Evolutionary conservation across 2,329 filamentous ascomycete species (phyloP).

Genomic region (Botrytis aclada): DNA sequence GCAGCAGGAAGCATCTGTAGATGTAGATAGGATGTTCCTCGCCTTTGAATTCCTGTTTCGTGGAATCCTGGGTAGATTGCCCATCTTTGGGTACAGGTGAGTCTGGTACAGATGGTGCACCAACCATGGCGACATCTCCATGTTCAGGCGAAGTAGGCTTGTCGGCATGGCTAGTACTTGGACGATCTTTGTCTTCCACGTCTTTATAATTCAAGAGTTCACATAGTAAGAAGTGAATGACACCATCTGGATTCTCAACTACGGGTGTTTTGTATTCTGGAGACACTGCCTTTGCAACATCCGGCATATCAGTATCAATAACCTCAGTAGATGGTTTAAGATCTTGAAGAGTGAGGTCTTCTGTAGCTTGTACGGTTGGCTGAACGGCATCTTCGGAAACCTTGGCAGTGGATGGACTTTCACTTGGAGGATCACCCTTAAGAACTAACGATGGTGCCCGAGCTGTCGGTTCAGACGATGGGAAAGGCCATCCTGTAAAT

Average conservation of each 20-base stretch:
- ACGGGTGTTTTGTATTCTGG: slow-evolving; percentile 75
- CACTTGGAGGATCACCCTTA: slow-evolving; percentile 26
- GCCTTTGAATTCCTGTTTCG: slow-evolving; percentile 79
- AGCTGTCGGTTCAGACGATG: slow-evolving; percentile 37
- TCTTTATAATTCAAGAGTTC: slow-evolving; percentile 90
- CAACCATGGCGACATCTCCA: slow-evolving; percentile 32
- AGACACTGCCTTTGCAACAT: slow-evolving; percentile 57
- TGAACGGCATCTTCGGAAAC: slow-evolving; percentile 34
- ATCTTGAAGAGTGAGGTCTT: slow-evolving; percentile 42
- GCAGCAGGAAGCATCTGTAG: slow-evolving; percentile 91
- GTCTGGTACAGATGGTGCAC: slow-evolving; percentile 38
- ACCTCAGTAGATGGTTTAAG: slow-evolving; percentile 60
- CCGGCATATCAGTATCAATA: slow-evolving; percentile 58
- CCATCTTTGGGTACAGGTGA: slow-evolving; percentile 28
- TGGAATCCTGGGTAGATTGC: slow-evolving; percentile 50
- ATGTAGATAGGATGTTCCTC: slow-evolving; percentile 95
- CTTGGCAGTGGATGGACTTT: slow-evolving; percentile 23
- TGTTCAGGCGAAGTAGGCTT: slow-evolving; percentile 23
- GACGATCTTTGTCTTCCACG: slow-evolving; percentile 77
- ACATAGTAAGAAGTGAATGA: slow-evolving; percentile 90
- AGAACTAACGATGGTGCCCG: slow-evolving; percentile 46
- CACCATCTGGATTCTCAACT: slow-evolving; percentile 89
- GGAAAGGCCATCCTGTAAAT: slow-evolving; percentile 57
- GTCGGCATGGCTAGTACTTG: slow-evolving; percentile 33
- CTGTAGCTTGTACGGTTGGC: slow-evolving; percentile 38